Evolutionary conservation across 176 grass and related monocot genomes (phyloP).

Genomic region (Musa itinerans): DNA sequence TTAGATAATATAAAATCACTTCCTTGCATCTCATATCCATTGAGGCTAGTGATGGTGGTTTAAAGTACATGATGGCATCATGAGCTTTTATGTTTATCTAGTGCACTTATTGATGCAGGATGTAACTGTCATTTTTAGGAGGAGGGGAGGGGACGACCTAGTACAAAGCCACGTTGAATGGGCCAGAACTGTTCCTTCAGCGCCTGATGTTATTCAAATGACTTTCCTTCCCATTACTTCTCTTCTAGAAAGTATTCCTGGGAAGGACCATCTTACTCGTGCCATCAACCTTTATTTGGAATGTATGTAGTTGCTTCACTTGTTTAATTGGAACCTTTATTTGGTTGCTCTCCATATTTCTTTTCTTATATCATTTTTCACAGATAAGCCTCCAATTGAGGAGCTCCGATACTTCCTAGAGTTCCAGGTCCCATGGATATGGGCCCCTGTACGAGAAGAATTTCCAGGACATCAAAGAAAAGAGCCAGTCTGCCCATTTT

Average conservation of each 20-base stretch:
- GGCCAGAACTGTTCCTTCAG: conserved; percentile 37
- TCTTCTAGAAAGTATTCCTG: conserved; percentile 39
- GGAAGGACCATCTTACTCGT: conserved; percentile 45
- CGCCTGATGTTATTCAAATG: conserved; percentile 61
- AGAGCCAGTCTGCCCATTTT: conserved; percentile 51
- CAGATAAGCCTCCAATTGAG: conserved; percentile 70
- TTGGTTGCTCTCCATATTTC: background rate
- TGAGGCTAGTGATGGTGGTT: no score
- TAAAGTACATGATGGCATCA: no score
- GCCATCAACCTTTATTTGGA: conserved; percentile 70
- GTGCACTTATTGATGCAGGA: conserved; percentile 40
- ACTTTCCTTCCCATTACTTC: conserved; percentile 47
- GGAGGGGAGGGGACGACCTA: conserved; percentile 59
- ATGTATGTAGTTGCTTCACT: conserved; percentile 32
- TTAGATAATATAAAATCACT: no score
- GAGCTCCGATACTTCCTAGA: conserved; percentile 65
- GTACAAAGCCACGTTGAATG: conserved; percentile 46
- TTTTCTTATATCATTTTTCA: conserved; percentile 6
- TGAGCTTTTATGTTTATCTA: background rate
- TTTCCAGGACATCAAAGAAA: conserved; percentile 50
- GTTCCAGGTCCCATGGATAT: conserved; percentile 55
- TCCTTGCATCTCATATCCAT: background rate
- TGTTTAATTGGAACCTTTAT: background rate
- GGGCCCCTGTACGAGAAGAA: conserved; percentile 48
- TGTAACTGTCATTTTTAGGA: conserved; percentile 64